Base-by-base conservation (phyloP, 2,329 filamentous ascomycete genomes). In the Ceratocystis diversiconidia region DNA sequence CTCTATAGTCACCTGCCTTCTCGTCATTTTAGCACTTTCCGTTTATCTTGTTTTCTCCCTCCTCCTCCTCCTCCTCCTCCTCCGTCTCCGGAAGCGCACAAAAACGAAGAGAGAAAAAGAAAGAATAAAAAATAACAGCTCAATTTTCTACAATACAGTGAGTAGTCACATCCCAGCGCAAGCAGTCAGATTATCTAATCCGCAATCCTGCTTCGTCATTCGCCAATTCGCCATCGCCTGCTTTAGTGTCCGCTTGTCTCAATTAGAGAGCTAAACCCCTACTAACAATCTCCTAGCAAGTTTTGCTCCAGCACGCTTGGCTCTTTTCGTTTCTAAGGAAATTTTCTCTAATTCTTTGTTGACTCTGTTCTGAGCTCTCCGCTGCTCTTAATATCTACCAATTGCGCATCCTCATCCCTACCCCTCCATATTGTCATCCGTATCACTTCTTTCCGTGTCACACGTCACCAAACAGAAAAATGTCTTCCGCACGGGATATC, bases 401-500 rank as follows among this genome's bases (percentile, higher is more conserved):
- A 36, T 36, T 36, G 7, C 32, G 30, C 32, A 36, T 36, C 43
- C 19, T 32, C 25, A 2, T 28, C 41, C n/a, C 19, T 12, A 10
- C 22, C 30, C 30, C 32, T 22, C 41, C 7, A 19, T 2, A 3
- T n/a, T 25, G 8, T 22, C 17, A n/a, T 46, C 17, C 25, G 36
- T 12, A 19, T 46, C 22, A 17, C 43, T 32, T 6, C 48, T 19
- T 5, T 41, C 43, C 25, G 1, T 22, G 15, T 52, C 61, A 28
- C 25, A 30, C 25, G 5, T 17, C 36, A 64, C 17, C 30, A 22
- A 8, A 59, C 6, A 15, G 8, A 64, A 28, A 28, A 41, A 67
- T 67, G 66, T 64, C 66, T 62, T 63, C 77, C 70, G 77, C 79
- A 70, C 75, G 77, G 71, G 78, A 83, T 69, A 85, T 85, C 68